Evolutionary conservation across 768 basidiomycete genomes (phyloP).

Genomic region (Galerina marginata): DNA sequence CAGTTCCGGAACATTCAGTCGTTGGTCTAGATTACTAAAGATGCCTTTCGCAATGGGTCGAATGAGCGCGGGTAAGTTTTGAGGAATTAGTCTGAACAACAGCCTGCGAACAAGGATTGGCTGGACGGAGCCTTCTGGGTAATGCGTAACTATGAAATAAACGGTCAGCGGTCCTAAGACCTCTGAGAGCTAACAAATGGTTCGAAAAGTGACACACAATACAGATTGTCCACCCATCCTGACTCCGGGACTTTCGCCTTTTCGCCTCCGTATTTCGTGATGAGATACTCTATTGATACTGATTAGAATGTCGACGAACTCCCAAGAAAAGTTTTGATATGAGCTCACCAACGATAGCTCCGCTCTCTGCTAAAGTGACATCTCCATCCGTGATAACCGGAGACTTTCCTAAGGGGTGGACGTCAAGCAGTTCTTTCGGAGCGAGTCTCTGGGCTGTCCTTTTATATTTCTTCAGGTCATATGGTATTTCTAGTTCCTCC

Average conservation of each 20-base stretch:
- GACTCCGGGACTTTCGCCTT: constrained; percentile 28
- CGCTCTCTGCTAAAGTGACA: constrained; percentile 43
- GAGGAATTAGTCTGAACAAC: constrained; percentile 34
- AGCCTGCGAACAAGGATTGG: constrained; percentile 41
- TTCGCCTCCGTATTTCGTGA: constrained; percentile 42
- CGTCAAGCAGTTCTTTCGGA: constrained; percentile 39
- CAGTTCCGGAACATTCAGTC: constrained; percentile 32
- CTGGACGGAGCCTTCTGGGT: constrained; percentile 46
- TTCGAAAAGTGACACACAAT: constrained; percentile 30
- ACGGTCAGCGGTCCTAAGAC: background rate
- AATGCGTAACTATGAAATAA: constrained; percentile 39
- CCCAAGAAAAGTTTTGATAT: background rate
- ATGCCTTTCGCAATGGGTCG: constrained; percentile 36
- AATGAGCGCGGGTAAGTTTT: constrained; percentile 37
- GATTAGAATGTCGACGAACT: constrained; percentile 35
- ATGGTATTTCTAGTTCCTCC: constrained; percentile 57
- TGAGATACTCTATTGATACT: constrained; percentile 45
- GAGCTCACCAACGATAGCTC: constrained; percentile 46
- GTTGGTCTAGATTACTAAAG: constrained; percentile 30
- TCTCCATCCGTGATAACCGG: constrained; percentile 54
- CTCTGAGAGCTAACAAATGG: background rate
- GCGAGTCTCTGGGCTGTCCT: constrained; percentile 37
- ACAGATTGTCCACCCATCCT: constrained; percentile 39
- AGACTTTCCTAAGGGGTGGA: constrained; percentile 52
- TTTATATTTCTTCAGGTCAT: constrained; percentile 48